phyloP scores from a whole-genome alignment of 306 rosid species.

The Quercus glauca region DNA sequence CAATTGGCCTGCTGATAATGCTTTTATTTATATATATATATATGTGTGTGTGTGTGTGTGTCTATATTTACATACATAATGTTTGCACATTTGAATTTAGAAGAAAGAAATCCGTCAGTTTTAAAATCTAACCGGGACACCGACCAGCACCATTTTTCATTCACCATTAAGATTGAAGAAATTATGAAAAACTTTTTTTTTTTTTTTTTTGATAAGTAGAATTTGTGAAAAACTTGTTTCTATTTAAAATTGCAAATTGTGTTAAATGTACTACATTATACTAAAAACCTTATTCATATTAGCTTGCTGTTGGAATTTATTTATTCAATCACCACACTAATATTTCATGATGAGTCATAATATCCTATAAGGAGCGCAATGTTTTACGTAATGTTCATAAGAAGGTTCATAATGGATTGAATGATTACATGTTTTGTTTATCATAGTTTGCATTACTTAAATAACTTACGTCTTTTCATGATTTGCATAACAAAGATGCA shows the following conservation, averaged over 20 bases:
- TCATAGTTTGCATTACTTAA: neutral
- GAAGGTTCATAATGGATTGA: neutral
- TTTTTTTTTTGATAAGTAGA: neutral
- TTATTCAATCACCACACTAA: constrained; percentile 1
- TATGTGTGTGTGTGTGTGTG: neutral
- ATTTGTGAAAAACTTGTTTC: neutral
- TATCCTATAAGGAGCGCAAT: neutral
- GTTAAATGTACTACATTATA: neutral
- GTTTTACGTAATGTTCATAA: neutral
- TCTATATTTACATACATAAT: neutral
- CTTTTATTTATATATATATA: neutral
- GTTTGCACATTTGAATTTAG: neutral
- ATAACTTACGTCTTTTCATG: neutral
- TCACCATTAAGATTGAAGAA: too few species aligned
- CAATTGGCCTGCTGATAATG: neutral
- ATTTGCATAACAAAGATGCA: neutral
- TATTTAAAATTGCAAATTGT: neutral
- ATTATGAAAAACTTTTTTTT: too few species aligned
- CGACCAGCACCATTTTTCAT: neutral
- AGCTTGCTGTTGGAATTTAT: constrained; percentile 2
- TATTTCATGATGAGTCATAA: neutral
- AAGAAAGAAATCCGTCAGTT: neutral
- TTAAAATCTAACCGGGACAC: neutral
- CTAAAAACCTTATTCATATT: constrained; percentile 1
- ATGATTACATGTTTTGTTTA: neutral